Evolutionary conservation across 2,329 filamentous ascomycete genomes (phyloP), one percentile per base, ranked within the genome.

Genomic region (Sarocladium oryzae): DNA sequence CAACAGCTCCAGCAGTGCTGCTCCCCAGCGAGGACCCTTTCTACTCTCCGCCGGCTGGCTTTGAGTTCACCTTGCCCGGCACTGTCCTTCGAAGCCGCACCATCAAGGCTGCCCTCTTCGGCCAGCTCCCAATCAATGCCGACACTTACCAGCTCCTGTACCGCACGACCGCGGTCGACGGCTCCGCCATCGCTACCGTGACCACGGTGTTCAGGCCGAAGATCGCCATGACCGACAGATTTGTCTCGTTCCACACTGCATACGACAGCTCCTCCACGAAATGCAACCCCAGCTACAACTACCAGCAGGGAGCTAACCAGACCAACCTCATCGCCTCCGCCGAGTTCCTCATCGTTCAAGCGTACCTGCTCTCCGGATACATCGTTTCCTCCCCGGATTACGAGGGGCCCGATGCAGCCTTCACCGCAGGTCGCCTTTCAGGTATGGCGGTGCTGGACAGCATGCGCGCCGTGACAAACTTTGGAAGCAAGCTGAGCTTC

Each of bases 401-500:
- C 16, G 45, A 49, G 16, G 45, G 45, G 8, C 45, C 45, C 6
- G 30, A 35, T 6, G 45, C 45, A 9, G 45, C 45, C 45, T 32
- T 32, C 15, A 15, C 30, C 15, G 30, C 30, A 8, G 30, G 30
- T 15, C 30, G 63, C 6, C 62, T 68, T 15, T 67, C 66, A 4
- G 73, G 70, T 0, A 65, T 75, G 28, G 66, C 69, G 1, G 69
- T 67, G 11, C 61, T 75, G 15, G 69, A 77, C 55, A 66, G 66
- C 7, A 61, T 75, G 11, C 68, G 73, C 20, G 72, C 72, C 1
- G 69, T 67, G 1, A 54, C 71, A 6, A 57, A 58, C 21, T 64
- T 55, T 21, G 53, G 52, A 9, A 8, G 30, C 16, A 55, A 57
- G 11, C 61, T 69, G 3, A 60, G 63, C 3, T 57, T 74, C 50